Conservation (phyloP, 306 rosid species). For the Rubus parviflorus region DNA sequence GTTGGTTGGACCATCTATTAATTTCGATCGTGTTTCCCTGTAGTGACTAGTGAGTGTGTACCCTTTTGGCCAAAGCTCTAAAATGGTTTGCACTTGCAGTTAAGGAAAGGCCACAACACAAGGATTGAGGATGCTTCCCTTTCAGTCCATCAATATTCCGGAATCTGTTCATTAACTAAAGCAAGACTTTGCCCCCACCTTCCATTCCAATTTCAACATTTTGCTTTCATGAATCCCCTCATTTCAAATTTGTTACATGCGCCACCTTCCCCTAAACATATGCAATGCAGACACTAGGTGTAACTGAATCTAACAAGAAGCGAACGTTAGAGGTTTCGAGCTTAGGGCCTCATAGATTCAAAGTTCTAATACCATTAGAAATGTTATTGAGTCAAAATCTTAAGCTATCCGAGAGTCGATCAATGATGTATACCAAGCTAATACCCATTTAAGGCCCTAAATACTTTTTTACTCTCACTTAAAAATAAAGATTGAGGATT, state of each 20-base stretch:
- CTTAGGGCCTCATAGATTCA: no score
- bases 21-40: not conserved
- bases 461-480: no score
- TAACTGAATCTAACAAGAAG: not conserved
- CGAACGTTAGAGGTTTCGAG: not conserved
- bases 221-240: not conserved
- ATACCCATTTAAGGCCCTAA: no score
- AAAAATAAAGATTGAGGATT: no score
- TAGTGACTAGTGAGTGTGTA: not conserved
- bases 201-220: not conserved
- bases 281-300: not conserved
- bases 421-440: not conserved
- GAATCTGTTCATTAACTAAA: not conserved
- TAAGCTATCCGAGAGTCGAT: no score
- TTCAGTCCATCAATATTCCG: not conserved
- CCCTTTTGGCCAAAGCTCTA: not conserved
- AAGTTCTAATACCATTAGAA: no score
- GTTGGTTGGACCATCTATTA: constrained; percentile 7
- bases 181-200: not conserved
- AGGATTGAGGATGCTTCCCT: constrained; percentile 10
- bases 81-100: constrained; percentile 5
- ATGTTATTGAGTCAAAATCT: not conserved
- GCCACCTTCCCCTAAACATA: not conserved
- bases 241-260: not conserved
- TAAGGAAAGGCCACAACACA: constrained; percentile 7